Percentiles rank a stretch among this genome's conserved stretches.
Conservation (phyloP, 2,329 filamentous ascomycete species). For the Microcyclospora pomicola region DNA sequence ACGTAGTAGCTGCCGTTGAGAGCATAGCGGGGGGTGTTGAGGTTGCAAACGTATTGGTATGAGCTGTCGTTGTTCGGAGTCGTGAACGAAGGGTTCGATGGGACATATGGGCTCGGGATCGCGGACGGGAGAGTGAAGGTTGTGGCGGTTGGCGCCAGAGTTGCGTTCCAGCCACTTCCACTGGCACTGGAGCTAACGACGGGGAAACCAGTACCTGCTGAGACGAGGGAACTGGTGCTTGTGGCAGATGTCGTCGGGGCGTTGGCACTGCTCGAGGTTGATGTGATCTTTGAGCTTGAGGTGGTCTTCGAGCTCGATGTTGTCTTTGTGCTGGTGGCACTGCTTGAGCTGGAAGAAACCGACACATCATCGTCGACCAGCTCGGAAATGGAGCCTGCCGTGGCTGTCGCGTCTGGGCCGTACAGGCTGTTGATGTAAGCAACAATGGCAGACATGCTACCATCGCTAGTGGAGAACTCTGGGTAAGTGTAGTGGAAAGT, state of each 20-base stretch:
- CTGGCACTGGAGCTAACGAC: constrained; percentile 1
- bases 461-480: constrained; percentile 38
- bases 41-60: constrained; percentile 55
- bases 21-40: constrained; percentile 47
- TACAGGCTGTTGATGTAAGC: constrained; percentile 40
- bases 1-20: constrained; percentile 49
- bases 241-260: too few species aligned
- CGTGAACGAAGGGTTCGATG: background rate
- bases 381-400: constrained; percentile 8
- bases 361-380: constrained; percentile 1
- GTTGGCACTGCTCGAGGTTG: too few species aligned
- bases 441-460: constrained; percentile 29
- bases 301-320: constrained; percentile 9
- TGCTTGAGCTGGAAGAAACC: background rate
- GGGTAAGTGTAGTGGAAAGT: constrained; percentile 61
- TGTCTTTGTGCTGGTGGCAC: too few species aligned
- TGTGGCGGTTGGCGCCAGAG: background rate
- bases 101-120: background rate
- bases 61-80: constrained; percentile 24
- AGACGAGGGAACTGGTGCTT: too few species aligned
- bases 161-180: background rate
- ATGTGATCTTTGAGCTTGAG: background rate
- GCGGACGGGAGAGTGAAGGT: constrained; percentile 1
- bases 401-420: constrained; percentile 26
- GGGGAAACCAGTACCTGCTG: background rate